Base-by-base conservation (phyloP, 1,284 basidiomycete genomes). In the Abortiporus biennis region DNA sequence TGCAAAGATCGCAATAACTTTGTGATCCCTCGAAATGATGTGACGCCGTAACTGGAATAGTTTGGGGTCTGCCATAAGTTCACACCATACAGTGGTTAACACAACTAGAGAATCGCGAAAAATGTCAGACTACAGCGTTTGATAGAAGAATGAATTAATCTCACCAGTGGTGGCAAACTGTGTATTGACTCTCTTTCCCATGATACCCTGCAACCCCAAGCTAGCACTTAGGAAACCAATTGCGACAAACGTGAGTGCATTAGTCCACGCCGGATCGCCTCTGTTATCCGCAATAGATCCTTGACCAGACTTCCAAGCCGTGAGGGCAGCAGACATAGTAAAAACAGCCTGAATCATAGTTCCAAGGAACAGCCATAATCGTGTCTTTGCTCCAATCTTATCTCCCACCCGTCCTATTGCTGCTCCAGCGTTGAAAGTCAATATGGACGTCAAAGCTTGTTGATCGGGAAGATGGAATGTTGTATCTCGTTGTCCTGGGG, bases 61-160 rank as follows among this genome's bases (percentile, higher is more conserved):
- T 35, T 76, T 66, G 0, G 89, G 87, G 58, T 91, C 87, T 38
- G 80, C 80, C 68, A 87, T 73, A 41, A 92, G 76, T 61, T 92
- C 87, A 44, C 89, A 86, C 88, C 88, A 92, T 16, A 88, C 79
- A 6, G 87, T 89, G 4, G 85, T 90, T 16, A 88, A 67, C 36
- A 80, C 78, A 43, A 81, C 79, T 77, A 48, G 16, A 30, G 17
- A 36, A 22, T 13, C 8, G 22, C 13, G 21, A 29, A 8, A 8
- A 32, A 24, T 13, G 36, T 42, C 22, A 42, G 44, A 44, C 11
- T 33, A 34, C 17, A 4, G 25, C 19, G 15, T 8, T 16, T 39
- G 25, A 22, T 11, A 34, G 17, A 36, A 21, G 35, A 47, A 39
- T 36, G 40, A 48, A 31, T 23, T 21, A 11, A 1, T 57, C 80